phyloP scores from a whole-genome alignment of 2,329 filamentous ascomycete species.

The Fusarium gaditjirri region DNA sequence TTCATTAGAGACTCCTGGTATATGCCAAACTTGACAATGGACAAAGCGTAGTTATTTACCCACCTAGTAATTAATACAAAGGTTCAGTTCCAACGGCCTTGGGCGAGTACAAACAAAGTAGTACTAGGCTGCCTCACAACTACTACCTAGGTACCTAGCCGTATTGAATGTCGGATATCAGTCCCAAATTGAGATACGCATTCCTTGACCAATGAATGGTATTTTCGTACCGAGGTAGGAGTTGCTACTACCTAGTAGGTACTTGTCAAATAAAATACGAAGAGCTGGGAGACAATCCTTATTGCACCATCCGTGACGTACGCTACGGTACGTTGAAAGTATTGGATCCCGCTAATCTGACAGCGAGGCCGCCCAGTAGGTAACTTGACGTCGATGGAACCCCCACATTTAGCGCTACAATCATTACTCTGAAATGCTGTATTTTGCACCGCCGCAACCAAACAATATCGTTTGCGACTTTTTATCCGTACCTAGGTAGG shows the following conservation, averaged over 20 bases:
- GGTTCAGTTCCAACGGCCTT: neutral
- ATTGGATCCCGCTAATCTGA: constrained; percentile 25
- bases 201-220: neutral
- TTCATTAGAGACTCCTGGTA: neutral
- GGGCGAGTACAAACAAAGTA: neutral
- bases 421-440: constrained; percentile 2
- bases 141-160: too few species aligned
- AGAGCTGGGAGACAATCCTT: neutral
- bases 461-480: neutral
- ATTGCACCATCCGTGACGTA: constrained; percentile 22
- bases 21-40: neutral
- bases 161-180: neutral
- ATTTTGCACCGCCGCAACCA: constrained; percentile 19
- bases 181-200: neutral
- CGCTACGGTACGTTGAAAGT: neutral
- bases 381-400: neutral
- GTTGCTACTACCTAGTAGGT: neutral
- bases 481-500: neutral
- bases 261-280: constrained; percentile 4
- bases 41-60: neutral
- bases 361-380: constrained; percentile 35
- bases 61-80: neutral
- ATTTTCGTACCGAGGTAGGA: neutral
- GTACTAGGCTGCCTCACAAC: neutral
- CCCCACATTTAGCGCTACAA: neutral